Percentiles rank a stretch among this genome's conserved stretches.
Conservation (phyloP, 495 filamentous ascomycete genomes). For the Mytilinidion resinicola region DNA sequence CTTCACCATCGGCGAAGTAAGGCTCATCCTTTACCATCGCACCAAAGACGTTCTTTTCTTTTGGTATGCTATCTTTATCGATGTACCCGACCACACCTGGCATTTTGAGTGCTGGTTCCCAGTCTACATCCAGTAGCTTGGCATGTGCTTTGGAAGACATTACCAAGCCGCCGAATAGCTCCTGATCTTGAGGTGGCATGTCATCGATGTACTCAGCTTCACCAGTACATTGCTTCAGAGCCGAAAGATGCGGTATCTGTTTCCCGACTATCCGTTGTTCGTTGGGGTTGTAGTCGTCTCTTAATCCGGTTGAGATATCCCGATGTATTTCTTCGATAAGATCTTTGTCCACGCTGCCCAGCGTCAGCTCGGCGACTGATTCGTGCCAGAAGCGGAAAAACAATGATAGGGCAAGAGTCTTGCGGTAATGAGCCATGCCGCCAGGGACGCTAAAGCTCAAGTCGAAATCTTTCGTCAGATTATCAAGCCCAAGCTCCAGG, state of each 20-base stretch:
- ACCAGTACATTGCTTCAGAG: slow-evolving; percentile 40
- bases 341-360: slow-evolving; percentile 48
- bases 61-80: slow-evolving; percentile 36
- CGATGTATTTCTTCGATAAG: slow-evolving; percentile 55
- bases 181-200: slow-evolving; percentile 36
- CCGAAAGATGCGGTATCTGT: slow-evolving; percentile 39
- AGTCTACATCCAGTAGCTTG: slow-evolving; percentile 38
- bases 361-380: slow-evolving; percentile 15
- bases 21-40: slow-evolving; percentile 36
- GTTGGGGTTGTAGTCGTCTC: slow-evolving; percentile 44
- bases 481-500: slow-evolving; percentile 8
- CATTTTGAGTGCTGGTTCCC: slow-evolving; percentile 35
- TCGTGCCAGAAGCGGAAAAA: slow-evolving; percentile 31
- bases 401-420: slow-evolving; percentile 20
- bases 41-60: slow-evolving; percentile 37
- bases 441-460: slow-evolving; percentile 23
- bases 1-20: slow-evolving; percentile 40
- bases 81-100: slow-evolving; percentile 41
- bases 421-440: slow-evolving; percentile 26
- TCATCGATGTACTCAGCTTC: slow-evolving; percentile 42
- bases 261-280: slow-evolving; percentile 41
- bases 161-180: slow-evolving; percentile 37
- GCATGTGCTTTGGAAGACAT: slow-evolving; percentile 39
- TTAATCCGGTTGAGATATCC: slow-evolving; percentile 51
- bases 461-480: slow-evolving; percentile 18